A percentile compares a stretch with the other conserved stretches of the same genome.
phyloP scores from a whole-genome alignment of 495 filamentous ascomycete genomes.

The Achaetomiella virescens region DNA sequence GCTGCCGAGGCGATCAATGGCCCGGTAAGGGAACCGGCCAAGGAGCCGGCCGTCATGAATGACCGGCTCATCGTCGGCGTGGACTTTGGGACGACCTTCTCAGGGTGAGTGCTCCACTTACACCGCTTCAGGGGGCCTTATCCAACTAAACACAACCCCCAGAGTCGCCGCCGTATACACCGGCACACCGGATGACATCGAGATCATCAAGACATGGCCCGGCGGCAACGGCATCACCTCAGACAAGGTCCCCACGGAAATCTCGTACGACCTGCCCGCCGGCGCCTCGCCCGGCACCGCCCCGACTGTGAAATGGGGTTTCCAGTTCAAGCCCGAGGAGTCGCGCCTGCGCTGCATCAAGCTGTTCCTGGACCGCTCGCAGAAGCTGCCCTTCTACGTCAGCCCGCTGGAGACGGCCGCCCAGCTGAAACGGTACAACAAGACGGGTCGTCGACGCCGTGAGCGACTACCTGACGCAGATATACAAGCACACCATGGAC shows the following conservation, averaged over 20 bases:
- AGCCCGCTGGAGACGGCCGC: constrained; percentile 67
- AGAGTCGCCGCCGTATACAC: constrained; percentile 73
- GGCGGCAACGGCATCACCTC: constrained; percentile 68
- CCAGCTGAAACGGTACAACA: constrained; percentile 59
- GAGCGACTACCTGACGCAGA: constrained; percentile 62
- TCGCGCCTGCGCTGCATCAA: constrained; percentile 71
- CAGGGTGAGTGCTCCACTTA: constrained; percentile 44
- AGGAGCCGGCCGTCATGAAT: constrained; percentile 39
- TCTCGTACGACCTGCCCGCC: constrained; percentile 47
- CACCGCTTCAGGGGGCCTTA: not conserved
- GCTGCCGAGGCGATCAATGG: constrained; percentile 51
- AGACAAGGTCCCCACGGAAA: constrained; percentile 61
- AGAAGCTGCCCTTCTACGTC: constrained; percentile 71
- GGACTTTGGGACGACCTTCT: constrained; percentile 67
- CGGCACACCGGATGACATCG: constrained; percentile 67
- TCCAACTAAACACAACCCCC: not conserved
- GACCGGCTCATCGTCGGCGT: constrained; percentile 59
- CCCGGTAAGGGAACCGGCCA: constrained; percentile 45
- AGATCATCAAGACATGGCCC: constrained; percentile 78
- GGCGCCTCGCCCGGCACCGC: constrained; percentile 28
- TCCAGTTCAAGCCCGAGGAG: constrained; percentile 71
- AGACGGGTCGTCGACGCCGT: constrained; percentile 55
- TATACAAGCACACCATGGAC: constrained; percentile 68
- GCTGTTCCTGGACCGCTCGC: constrained; percentile 69
- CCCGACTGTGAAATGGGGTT: constrained; percentile 60